Base-by-base conservation (phyloP, 768 basidiomycete species). In the Russula brevipes region DNA sequence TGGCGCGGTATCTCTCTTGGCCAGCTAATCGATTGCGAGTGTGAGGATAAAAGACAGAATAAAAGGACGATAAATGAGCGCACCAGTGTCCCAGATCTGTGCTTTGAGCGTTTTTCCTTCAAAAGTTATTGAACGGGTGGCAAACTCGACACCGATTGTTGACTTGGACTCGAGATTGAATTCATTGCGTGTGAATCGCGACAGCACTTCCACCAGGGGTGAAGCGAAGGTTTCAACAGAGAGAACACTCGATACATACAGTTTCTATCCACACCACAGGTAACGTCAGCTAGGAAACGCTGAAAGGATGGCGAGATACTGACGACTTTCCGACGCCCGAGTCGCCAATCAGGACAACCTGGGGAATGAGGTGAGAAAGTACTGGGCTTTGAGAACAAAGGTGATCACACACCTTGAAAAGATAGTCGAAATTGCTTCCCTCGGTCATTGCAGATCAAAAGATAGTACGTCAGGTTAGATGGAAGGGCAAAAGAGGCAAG, bases 261-360 rank as follows among this genome's bases (percentile, higher is more conserved):
- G 75, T 90, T 89, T 64, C 86, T 89, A 70, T 30, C 19, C 52
- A 36, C 11, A 68, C 30, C 55, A 36, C 17, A 54, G 54, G 41
- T 8, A 56, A 30, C 60, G 47, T 41, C 33, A 69, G 58, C 1
- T 30, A 59, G 46, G 31, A 42, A 19, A 53, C 51, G 36, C 50
- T 45, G 57, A 54, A 53, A 11, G 16, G 10, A 39, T 17, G 30
- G 47, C n/a, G 49, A 55, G 71, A 71, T 69, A 89, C 94, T 75
- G 79, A 98, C 95, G 94, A 96, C 84, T 99, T 99, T 75, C 96
- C 96, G 73, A 99, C 96, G 66, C 96, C 96, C 66, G 94, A 97
- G 77, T 99, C 96, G 73, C 96, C 96, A 79, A 98, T 98, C 68
- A 99, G 85, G 70, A 99, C 96, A 70, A 98, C 92, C 96, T 98